These are phyloP conservation scores for Blumeriella jaapii DNA, from an alignment of 2,329 filamentous ascomycete genomes.

Conservation along the genomic window DNA sequence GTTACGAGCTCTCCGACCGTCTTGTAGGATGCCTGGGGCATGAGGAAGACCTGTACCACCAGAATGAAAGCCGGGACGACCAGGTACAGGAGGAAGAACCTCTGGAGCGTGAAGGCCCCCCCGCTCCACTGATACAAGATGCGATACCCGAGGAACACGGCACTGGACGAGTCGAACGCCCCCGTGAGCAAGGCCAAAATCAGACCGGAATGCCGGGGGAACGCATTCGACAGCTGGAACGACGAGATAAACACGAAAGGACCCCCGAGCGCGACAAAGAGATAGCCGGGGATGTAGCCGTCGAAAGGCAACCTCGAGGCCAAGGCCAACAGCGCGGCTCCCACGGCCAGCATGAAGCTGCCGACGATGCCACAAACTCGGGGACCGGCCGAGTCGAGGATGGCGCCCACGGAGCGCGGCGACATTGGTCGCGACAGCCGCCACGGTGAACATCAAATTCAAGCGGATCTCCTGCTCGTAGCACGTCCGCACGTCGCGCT, in stretches of 20 bases:
- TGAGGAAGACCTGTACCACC: conserved; percentile 54
- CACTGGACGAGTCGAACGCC: conserved; percentile 74
- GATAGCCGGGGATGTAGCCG: conserved; percentile 61
- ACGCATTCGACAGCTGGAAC: conserved; percentile 77
- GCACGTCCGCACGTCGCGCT: conserved; percentile 39
- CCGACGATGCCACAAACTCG: conserved; percentile 63
- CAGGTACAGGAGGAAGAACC: conserved; percentile 65
- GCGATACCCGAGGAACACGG: conserved; percentile 64
- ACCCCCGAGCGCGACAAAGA: conserved; percentile 66
- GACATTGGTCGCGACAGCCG: conserved; percentile 79
- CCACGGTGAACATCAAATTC: conserved; percentile 88
- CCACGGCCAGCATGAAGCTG: conserved; percentile 53
- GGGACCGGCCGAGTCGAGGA: conserved; percentile 74
- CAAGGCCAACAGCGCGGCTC: conserved; percentile 63
- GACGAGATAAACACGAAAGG: conserved; percentile 75
- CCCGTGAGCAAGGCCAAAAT: conserved; percentile 71
- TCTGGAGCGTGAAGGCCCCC: conserved; percentile 46
- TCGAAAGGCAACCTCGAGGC: conserved; percentile 57
- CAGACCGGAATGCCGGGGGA: conserved; percentile 64
- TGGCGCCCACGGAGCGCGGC: conserved; percentile 75
- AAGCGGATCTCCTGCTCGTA: conserved; percentile 53
- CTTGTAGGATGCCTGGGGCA: conserved; percentile 71
- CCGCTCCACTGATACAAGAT: conserved; percentile 52
- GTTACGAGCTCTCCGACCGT: conserved; percentile 73
- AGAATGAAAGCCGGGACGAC: conserved; percentile 57